Evolutionary conservation across 1,139 yeast species (phyloP).

Genomic region (Saccharomyces hybrid): DNA sequence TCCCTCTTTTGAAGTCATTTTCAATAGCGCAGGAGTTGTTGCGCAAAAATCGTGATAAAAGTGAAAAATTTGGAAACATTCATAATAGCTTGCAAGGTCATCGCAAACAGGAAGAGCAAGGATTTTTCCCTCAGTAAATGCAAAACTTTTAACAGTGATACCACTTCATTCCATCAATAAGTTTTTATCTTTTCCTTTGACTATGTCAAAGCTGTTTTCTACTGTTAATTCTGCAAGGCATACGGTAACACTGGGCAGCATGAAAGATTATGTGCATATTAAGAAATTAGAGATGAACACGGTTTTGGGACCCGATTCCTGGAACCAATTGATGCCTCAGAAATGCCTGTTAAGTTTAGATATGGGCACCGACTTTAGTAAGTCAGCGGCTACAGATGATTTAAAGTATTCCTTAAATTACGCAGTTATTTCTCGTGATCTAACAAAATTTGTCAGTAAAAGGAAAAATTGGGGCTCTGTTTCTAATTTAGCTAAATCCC

Average conservation of each 20-base stretch:
- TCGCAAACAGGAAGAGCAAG: background rate
- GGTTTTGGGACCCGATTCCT: conserved; percentile 65
- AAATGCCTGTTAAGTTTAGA: conserved; percentile 56
- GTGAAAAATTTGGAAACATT: background rate
- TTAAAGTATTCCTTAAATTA: conserved; percentile 76
- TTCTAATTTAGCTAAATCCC: conserved; percentile 49
- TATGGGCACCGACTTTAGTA: conserved; percentile 59
- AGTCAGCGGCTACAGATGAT: conserved; percentile 71
- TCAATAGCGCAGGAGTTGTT: background rate
- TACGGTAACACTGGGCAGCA: background rate
- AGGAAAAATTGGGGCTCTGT: conserved; percentile 40
- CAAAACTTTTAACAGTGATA: background rate
- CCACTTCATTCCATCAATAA: background rate
- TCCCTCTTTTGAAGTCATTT: background rate
- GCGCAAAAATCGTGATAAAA: background rate
- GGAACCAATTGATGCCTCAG: conserved; percentile 66
- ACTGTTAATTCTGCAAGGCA: conserved; percentile 1
- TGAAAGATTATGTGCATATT: conserved; percentile 48
- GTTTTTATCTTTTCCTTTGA: background rate
- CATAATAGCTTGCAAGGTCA: background rate
- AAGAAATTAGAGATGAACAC: conserved; percentile 54
- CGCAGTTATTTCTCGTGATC: conserved; percentile 67
- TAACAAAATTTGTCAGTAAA: conserved; percentile 13
- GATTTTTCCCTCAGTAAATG: background rate
- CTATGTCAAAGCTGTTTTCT: conserved; percentile 4